Evolutionary conservation across 352 stramenopile genomes (phyloP), one percentile per base, ranked within the genome.

Genomic region (Globisporangium orthogonon): DNA sequence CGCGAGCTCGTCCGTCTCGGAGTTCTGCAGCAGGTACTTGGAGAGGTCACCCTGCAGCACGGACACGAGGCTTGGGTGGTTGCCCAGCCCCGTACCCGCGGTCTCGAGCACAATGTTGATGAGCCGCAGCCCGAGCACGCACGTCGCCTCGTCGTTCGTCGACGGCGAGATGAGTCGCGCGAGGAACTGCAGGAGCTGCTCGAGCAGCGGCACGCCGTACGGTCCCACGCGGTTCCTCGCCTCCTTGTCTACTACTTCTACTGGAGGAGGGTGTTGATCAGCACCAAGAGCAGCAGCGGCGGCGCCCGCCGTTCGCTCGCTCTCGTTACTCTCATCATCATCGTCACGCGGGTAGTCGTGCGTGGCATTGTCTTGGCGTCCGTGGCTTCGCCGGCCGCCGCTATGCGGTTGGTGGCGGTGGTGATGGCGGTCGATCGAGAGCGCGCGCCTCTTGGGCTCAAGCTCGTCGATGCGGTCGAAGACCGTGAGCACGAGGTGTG

Each of bases 81-180:
- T 79, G 5, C 85, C 82, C 1, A 98, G 70, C 2, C 85, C 78
- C 15, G 83, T 90, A 0, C 93, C 93, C 2, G 89, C 91, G 7
- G 88, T 97, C 76, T 99, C 97, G 11, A 99, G 63, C 29, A 98
- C 94, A 44, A 99, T 97, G 63, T 99, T 99, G 51, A 99, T 97
- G 28, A 99, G 74, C 9, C 90, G 84, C 46, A 99, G 63, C 23
- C 89, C 91, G 39, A 98, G 86, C 3, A 97, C 80, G 53, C 76
- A 95, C 52, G 84, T 97, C 44, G 73, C 70, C 66, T 98, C 83
- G 47, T 89, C 76, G 52, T 98, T 97, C 23, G 92, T 73, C 9
- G 81, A 82, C 5, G 96, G 95, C 53, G 98, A 96, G 33, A 97
- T 94, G n/a, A 99, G 69, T 1, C 84, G 75, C 44, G 91, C 87